Evolutionary conservation across 441 rosid genomes (phyloP).

Genomic region (Erodium moschatum): DNA sequence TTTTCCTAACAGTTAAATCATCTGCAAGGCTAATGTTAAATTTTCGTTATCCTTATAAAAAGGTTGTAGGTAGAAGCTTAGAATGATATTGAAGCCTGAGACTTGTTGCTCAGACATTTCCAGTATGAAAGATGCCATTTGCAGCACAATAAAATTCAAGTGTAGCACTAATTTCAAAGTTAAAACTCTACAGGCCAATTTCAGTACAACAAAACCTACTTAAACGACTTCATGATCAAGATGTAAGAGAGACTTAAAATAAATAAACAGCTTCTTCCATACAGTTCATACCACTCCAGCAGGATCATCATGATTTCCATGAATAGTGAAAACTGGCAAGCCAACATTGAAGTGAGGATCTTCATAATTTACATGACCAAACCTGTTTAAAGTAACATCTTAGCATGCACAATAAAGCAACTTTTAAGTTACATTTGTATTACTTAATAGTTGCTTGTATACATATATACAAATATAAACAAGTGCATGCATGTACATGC

Average conservation of each 20-base stretch:
- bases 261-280: slow-evolving; percentile 1
- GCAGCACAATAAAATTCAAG: background rate
- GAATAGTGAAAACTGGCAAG: slow-evolving; percentile 90
- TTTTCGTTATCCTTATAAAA: background rate
- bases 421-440: background rate
- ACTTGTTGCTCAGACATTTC: background rate
- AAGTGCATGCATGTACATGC: background rate
- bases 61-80: background rate
- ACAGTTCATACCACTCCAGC: slow-evolving; percentile 85
- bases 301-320: slow-evolving; percentile 99
- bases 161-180: background rate
- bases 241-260: too few relatives aligned
- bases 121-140: background rate
- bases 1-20: background rate
- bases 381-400: slow-evolving; percentile 38
- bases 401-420: slow-evolving; percentile 11
- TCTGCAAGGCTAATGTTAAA: background rate
- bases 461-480: background rate
- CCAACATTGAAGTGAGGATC: slow-evolving; percentile 98
- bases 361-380: slow-evolving; percentile 97
- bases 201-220: background rate
- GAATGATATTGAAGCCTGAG: background rate
- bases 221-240: background rate
- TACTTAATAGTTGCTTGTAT: background rate
- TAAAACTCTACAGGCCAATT: background rate